Evolutionary conservation across 129 eudicot genomes (phyloP).

Genomic region (Centaurea solstitialis): DNA sequence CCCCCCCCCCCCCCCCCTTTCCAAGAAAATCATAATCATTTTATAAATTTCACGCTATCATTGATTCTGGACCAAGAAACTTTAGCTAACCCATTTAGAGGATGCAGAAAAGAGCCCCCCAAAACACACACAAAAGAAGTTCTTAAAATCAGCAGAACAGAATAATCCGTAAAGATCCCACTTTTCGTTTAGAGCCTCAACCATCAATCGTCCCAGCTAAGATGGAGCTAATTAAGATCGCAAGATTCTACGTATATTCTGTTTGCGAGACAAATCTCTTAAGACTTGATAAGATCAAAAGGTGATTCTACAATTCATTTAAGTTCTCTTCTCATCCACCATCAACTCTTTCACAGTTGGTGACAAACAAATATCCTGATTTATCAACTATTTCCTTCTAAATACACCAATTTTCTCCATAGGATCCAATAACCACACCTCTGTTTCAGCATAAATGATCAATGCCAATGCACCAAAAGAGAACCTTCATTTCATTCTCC

Average conservation of each 20-base stretch:
- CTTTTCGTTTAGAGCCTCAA: background rate
- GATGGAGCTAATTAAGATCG: background rate
- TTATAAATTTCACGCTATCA: too few relatives aligned
- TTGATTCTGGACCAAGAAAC: too few relatives aligned
- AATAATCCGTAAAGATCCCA: background rate
- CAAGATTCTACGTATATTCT: conserved; percentile 1
- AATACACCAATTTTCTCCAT: background rate
- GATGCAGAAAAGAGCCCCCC: background rate
- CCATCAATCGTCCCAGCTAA: background rate
- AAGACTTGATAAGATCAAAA: background rate
- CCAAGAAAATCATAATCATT: too few relatives aligned
- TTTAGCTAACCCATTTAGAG: background rate
- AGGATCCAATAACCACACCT: background rate
- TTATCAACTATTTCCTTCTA: background rate
- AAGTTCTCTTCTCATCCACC: background rate
- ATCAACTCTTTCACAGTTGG: background rate
- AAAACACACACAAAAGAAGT: background rate
- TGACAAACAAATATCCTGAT: background rate
- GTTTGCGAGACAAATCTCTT: background rate
- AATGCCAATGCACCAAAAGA: conserved; percentile 17
- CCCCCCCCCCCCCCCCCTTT: too few relatives aligned
- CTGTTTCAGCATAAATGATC: background rate
- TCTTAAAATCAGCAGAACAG: too few relatives aligned
- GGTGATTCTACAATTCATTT: background rate
- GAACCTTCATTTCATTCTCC: conserved; percentile 1